Evolutionary conservation across 179 eudicot genomes (phyloP).

Genomic region (Corrigiola litoralis): DNA sequence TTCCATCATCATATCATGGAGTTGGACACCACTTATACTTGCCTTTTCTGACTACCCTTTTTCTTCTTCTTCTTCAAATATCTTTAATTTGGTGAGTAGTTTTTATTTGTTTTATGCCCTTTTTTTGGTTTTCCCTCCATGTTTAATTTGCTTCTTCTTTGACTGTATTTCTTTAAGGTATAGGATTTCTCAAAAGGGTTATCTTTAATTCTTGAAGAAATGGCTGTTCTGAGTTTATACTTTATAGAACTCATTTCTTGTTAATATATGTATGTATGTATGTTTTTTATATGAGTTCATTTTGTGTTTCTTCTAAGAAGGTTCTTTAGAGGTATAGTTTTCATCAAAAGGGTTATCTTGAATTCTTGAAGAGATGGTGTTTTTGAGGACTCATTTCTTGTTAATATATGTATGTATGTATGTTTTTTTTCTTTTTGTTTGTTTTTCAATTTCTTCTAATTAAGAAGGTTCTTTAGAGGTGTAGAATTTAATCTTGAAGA

Average conservation of each 20-base stretch:
- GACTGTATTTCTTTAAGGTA: not conserved
- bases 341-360: not conserved
- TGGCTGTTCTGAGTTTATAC: no score
- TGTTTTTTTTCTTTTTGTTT: not conserved
- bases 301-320: not conserved
- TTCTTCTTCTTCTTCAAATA: constrained; percentile 10
- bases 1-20: constrained; percentile 23
- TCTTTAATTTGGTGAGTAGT: constrained; percentile 5
- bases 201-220: not conserved
- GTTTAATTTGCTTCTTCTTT: not conserved
- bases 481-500: no score
- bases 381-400: not conserved
- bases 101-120: not conserved
- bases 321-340: no score
- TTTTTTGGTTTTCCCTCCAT: not conserved
- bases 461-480: not conserved
- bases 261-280: not conserved
- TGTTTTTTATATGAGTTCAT: not conserved
- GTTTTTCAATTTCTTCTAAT: no score
- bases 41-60: constrained; percentile 17
- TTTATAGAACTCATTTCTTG: not conserved
- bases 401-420: not conserved
- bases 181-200: not conserved
- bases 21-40: constrained; percentile 11
- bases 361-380: not conserved